Conservation (phyloP, 139 green algal species). For the Asterochloris sp. region DNA sequence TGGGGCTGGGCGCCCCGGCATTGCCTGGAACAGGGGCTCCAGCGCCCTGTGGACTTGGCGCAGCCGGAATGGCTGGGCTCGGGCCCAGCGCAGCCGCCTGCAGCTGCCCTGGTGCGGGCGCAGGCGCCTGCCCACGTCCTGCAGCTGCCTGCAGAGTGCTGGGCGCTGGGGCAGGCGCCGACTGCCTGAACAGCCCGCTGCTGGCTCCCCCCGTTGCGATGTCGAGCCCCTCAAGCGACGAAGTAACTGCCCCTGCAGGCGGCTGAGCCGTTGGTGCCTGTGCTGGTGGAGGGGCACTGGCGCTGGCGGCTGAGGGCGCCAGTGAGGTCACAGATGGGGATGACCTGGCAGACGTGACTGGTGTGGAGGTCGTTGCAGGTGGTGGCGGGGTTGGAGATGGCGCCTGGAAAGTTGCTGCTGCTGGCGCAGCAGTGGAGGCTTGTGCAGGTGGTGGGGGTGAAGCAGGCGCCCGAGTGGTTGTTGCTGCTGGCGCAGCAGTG, state of each 20-base stretch:
- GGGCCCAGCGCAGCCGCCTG: neutral
- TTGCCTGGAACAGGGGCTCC: too few species aligned
- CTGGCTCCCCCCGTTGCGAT: neutral
- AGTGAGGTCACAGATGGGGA: neutral
- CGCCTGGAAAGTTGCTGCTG: neutral
- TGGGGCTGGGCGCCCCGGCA: too few species aligned
- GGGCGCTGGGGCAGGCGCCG: neutral
- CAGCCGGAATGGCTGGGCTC: neutral
- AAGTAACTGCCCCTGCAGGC: too few species aligned
- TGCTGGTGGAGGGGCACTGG: neutral
- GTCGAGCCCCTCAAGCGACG: neutral
- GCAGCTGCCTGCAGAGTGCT: too few species aligned
- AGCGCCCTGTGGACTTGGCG: neutral
- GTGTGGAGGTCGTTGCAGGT: neutral
- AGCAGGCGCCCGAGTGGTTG: neutral
- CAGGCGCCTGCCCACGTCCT: neutral
- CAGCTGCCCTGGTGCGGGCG: neutral
- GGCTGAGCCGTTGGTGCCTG: neutral
- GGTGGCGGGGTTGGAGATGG: neutral
- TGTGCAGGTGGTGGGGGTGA: neutral
- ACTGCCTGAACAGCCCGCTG: neutral
- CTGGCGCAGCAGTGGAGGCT: neutral
- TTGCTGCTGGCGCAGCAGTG: slow-evolving; percentile 1
- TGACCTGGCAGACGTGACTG: neutral
- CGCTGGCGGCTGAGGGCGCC: neutral